Conservation (phyloP, 2,329 filamentous ascomycete genomes). For the Madurella mycetomatis region DNA sequence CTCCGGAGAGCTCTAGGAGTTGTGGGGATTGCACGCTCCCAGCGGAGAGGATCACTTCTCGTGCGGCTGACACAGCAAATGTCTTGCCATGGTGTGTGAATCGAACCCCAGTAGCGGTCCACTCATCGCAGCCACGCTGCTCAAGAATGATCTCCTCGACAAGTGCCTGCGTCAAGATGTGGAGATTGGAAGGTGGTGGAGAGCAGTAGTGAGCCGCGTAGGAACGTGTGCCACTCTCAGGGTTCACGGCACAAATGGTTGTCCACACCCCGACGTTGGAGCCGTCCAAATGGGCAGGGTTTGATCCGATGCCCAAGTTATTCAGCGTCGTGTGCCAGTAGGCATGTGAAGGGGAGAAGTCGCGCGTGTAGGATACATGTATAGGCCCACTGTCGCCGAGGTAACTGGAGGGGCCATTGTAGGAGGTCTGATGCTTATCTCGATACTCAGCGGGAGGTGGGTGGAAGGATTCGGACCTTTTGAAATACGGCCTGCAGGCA, state of each 20-base stretch:
- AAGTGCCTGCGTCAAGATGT: slow-evolving; percentile 43
- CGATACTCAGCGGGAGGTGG: not conserved
- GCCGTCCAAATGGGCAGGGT: slow-evolving; percentile 34
- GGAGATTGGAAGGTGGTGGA: slow-evolving; percentile 39
- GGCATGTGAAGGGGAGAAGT: slow-evolving; percentile 38
- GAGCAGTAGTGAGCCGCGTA: slow-evolving; percentile 41
- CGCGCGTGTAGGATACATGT: slow-evolving; percentile 41
- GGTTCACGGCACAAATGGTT: slow-evolving; percentile 32
- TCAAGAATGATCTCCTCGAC: slow-evolving; percentile 43
- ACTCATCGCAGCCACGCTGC: slow-evolving; percentile 15
- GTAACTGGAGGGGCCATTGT: not conserved
- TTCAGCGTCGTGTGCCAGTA: slow-evolving; percentile 42
- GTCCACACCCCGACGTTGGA: slow-evolving; percentile 39
- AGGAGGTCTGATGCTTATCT: slow-evolving; percentile 7
- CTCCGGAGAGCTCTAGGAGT: slow-evolving; percentile 57
- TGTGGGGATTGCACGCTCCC: slow-evolving; percentile 55
- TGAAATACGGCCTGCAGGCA: slow-evolving; percentile 45
- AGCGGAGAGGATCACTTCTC: slow-evolving; percentile 56
- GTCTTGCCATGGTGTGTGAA: slow-evolving; percentile 37
- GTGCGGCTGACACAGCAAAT: slow-evolving; percentile 30
- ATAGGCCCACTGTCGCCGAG: slow-evolving; percentile 44
- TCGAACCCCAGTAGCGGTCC: slow-evolving; percentile 38
- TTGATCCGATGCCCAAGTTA: slow-evolving; percentile 33
- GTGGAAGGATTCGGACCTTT: slow-evolving; percentile 46
- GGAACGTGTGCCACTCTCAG: slow-evolving; percentile 32